Conservation (phyloP, 2,329 filamentous ascomycete genomes). For the Penicillium rolfsii region DNA sequence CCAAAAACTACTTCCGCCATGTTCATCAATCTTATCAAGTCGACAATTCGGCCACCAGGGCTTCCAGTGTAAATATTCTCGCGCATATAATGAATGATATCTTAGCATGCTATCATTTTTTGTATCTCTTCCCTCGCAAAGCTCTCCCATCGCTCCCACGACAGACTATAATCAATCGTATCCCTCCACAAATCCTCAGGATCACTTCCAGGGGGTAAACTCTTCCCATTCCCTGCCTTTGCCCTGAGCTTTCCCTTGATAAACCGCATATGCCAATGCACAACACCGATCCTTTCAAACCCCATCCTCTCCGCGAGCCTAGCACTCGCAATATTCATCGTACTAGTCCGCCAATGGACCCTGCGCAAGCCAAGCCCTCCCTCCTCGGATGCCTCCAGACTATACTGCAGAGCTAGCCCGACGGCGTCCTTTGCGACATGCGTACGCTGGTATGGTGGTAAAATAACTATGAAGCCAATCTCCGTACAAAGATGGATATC, state of each 20-base stretch:
- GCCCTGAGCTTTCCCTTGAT: slow-evolving; percentile 16
- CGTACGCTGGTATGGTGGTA: slow-evolving; percentile 25
- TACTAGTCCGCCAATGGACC: slow-evolving; percentile 22
- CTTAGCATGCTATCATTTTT: background rate
- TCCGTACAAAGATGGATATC: slow-evolving; percentile 16
- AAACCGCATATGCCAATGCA: slow-evolving; percentile 25
- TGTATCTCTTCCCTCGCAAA: slow-evolving; percentile 3
- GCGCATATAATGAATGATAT: background rate
- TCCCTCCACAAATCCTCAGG: slow-evolving; percentile 26
- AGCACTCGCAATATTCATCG: slow-evolving; percentile 22
- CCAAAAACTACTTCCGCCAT: background rate
- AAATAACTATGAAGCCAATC: slow-evolving; percentile 25
- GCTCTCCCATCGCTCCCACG: slow-evolving; percentile 23
- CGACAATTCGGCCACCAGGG: background rate
- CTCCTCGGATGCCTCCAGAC: slow-evolving; percentile 4
- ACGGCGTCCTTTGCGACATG: slow-evolving; percentile 23
- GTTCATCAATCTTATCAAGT: background rate
- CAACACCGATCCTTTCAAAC: slow-evolving; percentile 21
- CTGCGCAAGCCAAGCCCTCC: slow-evolving; percentile 20
- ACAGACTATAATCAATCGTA: slow-evolving; percentile 17
- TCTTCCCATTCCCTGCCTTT: slow-evolving; percentile 24
- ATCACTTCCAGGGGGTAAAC: slow-evolving; percentile 17
- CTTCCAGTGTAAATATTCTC: background rate
- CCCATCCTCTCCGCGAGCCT: slow-evolving; percentile 25
- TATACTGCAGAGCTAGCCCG: slow-evolving; percentile 21